Percentiles rank a stretch among this genome's conserved stretches.
phyloP scores from a whole-genome alignment of 1,139 yeast genomes.

The Nakaseomyces nivariensis region DNA sequence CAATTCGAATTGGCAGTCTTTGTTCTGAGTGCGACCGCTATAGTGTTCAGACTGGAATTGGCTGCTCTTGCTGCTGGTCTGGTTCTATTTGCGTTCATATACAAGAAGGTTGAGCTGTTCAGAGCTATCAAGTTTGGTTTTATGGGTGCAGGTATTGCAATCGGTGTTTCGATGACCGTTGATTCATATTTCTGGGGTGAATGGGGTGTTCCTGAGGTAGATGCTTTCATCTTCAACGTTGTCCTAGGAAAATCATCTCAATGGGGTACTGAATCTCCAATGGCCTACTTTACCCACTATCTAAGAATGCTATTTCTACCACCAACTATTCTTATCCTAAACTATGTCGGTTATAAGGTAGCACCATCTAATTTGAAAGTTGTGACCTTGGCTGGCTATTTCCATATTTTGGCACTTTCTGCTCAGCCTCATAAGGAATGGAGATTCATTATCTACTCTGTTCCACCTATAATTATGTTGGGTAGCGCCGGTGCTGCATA shows the following conservation, averaged over 20 bases:
- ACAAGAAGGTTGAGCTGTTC: slow-evolving; percentile 38
- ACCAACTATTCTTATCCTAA: slow-evolving; percentile 47
- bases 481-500: slow-evolving; percentile 57
- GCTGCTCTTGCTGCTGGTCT: slow-evolving; percentile 48
- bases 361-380: slow-evolving; percentile 33
- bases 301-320: slow-evolving; percentile 48
- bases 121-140: slow-evolving; percentile 35
- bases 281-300: slow-evolving; percentile 54
- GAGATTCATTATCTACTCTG: slow-evolving; percentile 72
- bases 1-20: slow-evolving; percentile 42
- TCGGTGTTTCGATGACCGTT: slow-evolving; percentile 37
- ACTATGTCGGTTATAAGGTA: slow-evolving; percentile 27
- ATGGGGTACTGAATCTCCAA: slow-evolving; percentile 81
- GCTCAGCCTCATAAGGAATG: slow-evolving; percentile 90
- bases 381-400: slow-evolving; percentile 38
- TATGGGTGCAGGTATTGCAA: slow-evolving; percentile 51
- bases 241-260: slow-evolving; percentile 57
- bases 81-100: slow-evolving; percentile 33
- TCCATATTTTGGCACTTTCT: slow-evolving; percentile 56
- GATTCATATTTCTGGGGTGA: slow-evolving; percentile 74
- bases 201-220: slow-evolving; percentile 56
- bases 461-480: slow-evolving; percentile 56
- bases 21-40: slow-evolving; percentile 52
- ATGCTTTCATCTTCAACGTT: slow-evolving; percentile 64
- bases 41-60: slow-evolving; percentile 66